Evolutionary conservation across 805 yeast species (phyloP), one percentile per base, ranked within the genome.

Genomic region (Wickerhamiella shivajii): DNA sequence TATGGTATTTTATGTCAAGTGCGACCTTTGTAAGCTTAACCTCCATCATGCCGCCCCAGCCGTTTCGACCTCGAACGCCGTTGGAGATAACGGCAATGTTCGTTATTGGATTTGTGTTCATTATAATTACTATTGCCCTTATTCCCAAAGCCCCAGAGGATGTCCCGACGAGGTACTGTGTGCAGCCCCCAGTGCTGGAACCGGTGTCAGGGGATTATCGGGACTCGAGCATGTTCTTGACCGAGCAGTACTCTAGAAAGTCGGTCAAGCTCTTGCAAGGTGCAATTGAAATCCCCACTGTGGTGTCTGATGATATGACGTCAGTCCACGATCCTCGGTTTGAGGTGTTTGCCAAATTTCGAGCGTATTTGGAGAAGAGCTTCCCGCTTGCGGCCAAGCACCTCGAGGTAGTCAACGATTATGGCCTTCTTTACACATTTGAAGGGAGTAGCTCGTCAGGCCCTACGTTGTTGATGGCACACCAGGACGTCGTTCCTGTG

Each of bases 401-500:
- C 18, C 61, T 72, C 13, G 70, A 66, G 39, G 63, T 52, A 11
- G 67, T 77, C 33, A 77, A 77, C 51, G 60, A 66, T 4, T 67
- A 69, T 41, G 83, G 80, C 2, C 56, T 80, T 27, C 61, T 80
- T 2, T 65, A 59, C 48, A 72, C 79, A n/a, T 71, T 80, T 69
- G 47, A 61, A 38, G 90, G n/a, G 92, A 5, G 51, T 68, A 4
- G 48, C 67, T 29, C 26, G 47, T 11, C 34, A 50, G 3, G 56
- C 74, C 41, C 74, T 75, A n/a, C 73, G 18, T 48, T 80, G 53
- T 59, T 79, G 29, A 68, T 77, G 46, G 83, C 87, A 1, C 93
- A 80, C 51, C 78, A 71, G 53, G 93, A 80, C 46, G 80, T 75
- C 3, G 92, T 80, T 19, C 93, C 93, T 1, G 77, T 77, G 5